These are phyloP conservation scores for Tetraselmis striata DNA, from an alignment of 139 green algal genomes.

Conservation along the genomic window DNA sequence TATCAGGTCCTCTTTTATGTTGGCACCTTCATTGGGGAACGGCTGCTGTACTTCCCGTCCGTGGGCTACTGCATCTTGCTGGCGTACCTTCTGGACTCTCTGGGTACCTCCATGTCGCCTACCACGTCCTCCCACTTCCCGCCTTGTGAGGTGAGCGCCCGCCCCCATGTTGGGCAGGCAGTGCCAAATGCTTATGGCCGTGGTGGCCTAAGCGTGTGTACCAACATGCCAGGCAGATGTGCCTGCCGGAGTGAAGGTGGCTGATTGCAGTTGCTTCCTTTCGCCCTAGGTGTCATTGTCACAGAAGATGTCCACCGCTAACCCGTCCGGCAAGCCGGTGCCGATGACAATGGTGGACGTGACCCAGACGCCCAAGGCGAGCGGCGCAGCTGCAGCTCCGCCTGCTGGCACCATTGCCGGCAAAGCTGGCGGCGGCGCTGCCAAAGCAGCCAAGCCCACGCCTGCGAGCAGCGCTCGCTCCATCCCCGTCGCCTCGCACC, in stretches of 20 bases:
- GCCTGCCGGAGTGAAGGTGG: too few relatives aligned
- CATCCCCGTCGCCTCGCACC: neutral
- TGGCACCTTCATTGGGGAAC: constrained; percentile 73
- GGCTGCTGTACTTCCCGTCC: constrained; percentile 72
- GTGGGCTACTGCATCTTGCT: constrained; percentile 61
- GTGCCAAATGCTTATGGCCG: too few relatives aligned
- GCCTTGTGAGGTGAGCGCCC: neutral
- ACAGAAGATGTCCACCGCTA: neutral
- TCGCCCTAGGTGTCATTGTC: neutral
- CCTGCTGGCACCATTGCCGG: too few relatives aligned
- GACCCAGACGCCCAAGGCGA: too few relatives aligned
- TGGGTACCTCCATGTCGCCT: neutral
- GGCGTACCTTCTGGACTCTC: constrained; percentile 25
- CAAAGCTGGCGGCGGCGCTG: neutral
- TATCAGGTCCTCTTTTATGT: constrained; percentile 69
- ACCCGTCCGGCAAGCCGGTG: neutral
- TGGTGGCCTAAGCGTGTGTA: too few relatives aligned
- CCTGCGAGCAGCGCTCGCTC: neutral
- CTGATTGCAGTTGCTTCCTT: too few relatives aligned
- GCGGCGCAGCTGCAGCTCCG: too few relatives aligned
- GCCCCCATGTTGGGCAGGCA: too few relatives aligned
- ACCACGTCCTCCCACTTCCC: neutral
- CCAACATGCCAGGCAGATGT: too few relatives aligned
- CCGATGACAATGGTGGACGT: neutral
- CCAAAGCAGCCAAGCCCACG: neutral